Evolutionary conservation across 345 rosid species (phyloP), one percentile per base, ranked within the genome.

Genomic region (Brassica cretica): DNA sequence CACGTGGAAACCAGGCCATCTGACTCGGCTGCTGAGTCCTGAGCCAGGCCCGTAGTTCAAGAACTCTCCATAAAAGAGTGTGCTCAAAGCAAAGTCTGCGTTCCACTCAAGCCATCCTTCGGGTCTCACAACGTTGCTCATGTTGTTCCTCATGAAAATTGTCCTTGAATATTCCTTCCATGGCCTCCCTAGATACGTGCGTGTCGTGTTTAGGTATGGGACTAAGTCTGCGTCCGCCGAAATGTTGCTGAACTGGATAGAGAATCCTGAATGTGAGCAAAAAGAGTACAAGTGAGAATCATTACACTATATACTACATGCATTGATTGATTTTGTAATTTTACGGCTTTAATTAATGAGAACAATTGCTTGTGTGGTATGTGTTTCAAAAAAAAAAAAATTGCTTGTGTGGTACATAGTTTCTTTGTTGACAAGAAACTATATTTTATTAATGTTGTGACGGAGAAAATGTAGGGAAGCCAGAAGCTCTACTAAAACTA

Each of bases 91-190:
- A 35, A 85, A 81, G 14, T 78, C 73, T 3, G 82, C 86, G 49
- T 89, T 82, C 98, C 97, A 91, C 82, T 90, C 89, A 0, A 92
- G 85, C 97, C 97, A 94, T 6, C 98, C 98, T 51, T 85, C 88
- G 0, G 98, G 97, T 64, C 86, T 84, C 30, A 94, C 83, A 5
- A 73, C 84, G 53, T 78, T 62, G 61, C 82, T 84, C 55, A 94
- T 77, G 66, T 83, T 85, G 0, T 95, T 87, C 70, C 89, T 88
- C 86, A 94, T 86, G 78, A 94, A 70, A 3, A 94, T 49, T 8
- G 98, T 86, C 80, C 98, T 89, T 4, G 98, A 92, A 64, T 82
- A 92, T 3, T 72, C 76, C 78, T 91, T 92, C 98, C 98, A 94
- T 0, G 98, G 98, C 70, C 98, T 80, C 7, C 98, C 98, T 5